phyloP scores from a whole-genome alignment of 257 asterid genomes.

The Parsonsia alboflavescens region DNA sequence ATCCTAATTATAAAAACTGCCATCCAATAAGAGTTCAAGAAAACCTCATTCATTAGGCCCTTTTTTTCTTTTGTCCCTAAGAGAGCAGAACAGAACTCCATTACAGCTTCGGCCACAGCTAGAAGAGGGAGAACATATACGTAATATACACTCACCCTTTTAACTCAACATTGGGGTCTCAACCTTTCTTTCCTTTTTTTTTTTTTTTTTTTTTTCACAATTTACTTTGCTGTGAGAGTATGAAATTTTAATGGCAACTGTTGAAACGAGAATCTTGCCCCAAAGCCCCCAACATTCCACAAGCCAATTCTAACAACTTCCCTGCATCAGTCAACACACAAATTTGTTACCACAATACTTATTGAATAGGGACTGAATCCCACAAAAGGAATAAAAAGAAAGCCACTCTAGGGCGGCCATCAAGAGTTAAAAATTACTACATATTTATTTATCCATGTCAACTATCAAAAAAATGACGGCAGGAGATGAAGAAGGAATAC shows the following conservation, averaged over 20 bases:
- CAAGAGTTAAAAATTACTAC: not conserved
- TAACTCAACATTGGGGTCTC: constrained; percentile 23
- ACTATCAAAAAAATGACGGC: not conserved
- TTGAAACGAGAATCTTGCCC: constrained; percentile 56
- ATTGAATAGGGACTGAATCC: too few relatives aligned
- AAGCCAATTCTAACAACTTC: constrained; percentile 78
- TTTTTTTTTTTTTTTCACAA: constrained; percentile 14
- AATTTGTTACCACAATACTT: not conserved
- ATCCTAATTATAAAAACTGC: constrained; percentile 26
- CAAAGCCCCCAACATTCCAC: constrained; percentile 63
- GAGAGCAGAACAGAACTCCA: not conserved
- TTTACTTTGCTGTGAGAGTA: constrained; percentile 15
- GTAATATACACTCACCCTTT: constrained; percentile 26
- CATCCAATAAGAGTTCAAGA: constrained; percentile 14
- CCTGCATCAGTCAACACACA: constrained; percentile 39
- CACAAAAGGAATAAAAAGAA: too few relatives aligned
- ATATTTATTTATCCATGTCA: not conserved
- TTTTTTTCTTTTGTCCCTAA: not conserved
- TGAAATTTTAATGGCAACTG: constrained; percentile 52
- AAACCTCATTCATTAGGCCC: not conserved
- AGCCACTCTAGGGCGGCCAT: not conserved
- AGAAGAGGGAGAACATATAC: not conserved
- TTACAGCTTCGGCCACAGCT: not conserved
- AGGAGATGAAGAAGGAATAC: not conserved
- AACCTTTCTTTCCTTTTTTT: too few relatives aligned